Conservation (phyloP, 148 eudicot genomes). For the Linanthus parryae region DNA sequence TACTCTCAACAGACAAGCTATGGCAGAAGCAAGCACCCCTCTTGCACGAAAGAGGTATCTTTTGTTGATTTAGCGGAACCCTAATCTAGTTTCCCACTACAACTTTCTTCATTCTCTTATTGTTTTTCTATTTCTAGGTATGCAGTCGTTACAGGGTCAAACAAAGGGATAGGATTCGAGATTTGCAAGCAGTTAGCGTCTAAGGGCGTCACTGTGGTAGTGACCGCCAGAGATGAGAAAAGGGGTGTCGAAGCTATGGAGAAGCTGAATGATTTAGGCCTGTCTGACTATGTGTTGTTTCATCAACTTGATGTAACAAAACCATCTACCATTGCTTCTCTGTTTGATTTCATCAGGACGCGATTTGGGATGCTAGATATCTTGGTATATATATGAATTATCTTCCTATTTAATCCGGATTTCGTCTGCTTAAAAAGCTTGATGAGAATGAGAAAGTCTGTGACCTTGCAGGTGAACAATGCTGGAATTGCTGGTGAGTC, state of each 20-base stretch:
- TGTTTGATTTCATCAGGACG: constrained; percentile 22
- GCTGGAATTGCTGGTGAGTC: constrained; percentile 50
- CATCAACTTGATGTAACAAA: constrained; percentile 52
- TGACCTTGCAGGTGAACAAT: constrained; percentile 41
- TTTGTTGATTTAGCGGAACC: too few species aligned
- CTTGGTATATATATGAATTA: constrained; percentile 21
- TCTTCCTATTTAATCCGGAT: background rate
- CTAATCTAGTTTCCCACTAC: too few species aligned
- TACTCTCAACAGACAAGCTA: too few species aligned
- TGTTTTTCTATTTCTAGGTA: too few species aligned
- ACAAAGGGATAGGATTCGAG: constrained; percentile 52
- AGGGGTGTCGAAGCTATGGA: constrained; percentile 34
- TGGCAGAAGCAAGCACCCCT: too few species aligned
- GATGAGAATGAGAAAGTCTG: background rate
- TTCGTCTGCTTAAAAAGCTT: background rate
- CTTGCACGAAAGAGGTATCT: too few species aligned
- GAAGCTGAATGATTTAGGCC: constrained; percentile 20
- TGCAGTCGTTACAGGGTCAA: constrained; percentile 54
- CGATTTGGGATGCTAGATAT: constrained; percentile 41
- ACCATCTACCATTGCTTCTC: constrained; percentile 23
- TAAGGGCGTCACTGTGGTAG: constrained; percentile 31
- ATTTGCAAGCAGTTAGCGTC: constrained; percentile 34
- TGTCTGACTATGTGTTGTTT: constrained; percentile 32
- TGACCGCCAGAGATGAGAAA: constrained; percentile 40
- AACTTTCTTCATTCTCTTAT: too few species aligned